These are phyloP conservation scores for Diaporthe batatas DNA, from an alignment of 2,329 filamentous ascomycete genomes.

Conservation along the genomic window DNA sequence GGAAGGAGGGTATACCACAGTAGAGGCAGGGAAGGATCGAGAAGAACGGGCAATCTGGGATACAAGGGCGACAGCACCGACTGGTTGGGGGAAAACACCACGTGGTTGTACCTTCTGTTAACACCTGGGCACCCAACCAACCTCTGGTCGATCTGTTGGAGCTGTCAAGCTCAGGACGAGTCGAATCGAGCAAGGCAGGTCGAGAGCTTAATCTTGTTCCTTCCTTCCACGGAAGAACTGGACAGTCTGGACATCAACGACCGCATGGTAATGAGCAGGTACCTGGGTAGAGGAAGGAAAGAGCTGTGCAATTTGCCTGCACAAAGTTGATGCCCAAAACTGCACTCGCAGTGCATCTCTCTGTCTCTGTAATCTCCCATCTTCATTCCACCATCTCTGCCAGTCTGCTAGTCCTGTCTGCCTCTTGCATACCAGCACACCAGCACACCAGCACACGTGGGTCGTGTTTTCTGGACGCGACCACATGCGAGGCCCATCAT, in stretches of 20 bases:
- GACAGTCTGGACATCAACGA: background rate
- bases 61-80: background rate
- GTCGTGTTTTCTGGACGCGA: slow-evolving; percentile 38
- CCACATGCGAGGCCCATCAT: slow-evolving; percentile 34
- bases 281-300: background rate
- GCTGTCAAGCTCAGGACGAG: background rate
- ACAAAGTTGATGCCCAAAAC: background rate
- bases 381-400: slow-evolving; percentile 6
- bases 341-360: background rate
- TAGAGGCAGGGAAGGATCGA: slow-evolving; percentile 18
- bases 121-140: background rate
- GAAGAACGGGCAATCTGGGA: background rate
- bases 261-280: background rate
- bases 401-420: too few relatives aligned
- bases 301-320: background rate
- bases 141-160: too few relatives aligned
- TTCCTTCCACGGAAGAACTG: background rate
- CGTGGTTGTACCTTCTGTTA: background rate
- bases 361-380: slow-evolving; percentile 1
- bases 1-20: slow-evolving; percentile 38
- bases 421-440: background rate
- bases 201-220: background rate
- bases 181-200: background rate
- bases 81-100: background rate
- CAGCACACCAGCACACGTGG: slow-evolving; percentile 34